phyloP scores from a whole-genome alignment of 139 green algal species.

The Haematococcus lacustris region DNA sequence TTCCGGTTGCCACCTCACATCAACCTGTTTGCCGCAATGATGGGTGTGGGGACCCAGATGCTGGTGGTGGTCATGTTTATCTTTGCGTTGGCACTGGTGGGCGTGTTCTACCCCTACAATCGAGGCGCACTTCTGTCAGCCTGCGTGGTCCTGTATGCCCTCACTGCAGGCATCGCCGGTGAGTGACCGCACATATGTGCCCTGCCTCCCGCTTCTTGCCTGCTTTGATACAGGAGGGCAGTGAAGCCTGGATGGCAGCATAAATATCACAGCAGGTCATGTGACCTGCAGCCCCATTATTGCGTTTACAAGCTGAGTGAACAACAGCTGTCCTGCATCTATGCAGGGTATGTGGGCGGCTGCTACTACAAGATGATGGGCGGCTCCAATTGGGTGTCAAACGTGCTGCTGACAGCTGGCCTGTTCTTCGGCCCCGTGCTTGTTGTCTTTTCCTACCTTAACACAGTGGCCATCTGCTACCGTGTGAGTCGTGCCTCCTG shows the following conservation, averaged over 20 bases:
- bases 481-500: conserved; percentile 3
- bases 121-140: conserved; percentile 77
- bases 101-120: conserved; percentile 93
- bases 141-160: conserved; percentile 84
- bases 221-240: too few species aligned
- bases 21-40: conserved; percentile 77
- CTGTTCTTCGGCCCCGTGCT: conserved; percentile 78
- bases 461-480: conserved; percentile 57
- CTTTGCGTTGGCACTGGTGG: conserved; percentile 77
- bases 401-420: conserved; percentile 62
- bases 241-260: too few species aligned
- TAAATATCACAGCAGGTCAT: too few species aligned
- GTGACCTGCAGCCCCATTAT: too few species aligned
- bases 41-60: conserved; percentile 78
- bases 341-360: conserved; percentile 79
- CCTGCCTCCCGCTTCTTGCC: too few species aligned
- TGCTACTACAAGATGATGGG: conserved; percentile 84
- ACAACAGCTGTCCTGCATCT: too few species aligned
- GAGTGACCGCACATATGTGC: not conserved
- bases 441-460: conserved; percentile 73
- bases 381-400: conserved; percentile 69
- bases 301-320: too few species aligned
- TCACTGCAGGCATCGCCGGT: conserved; percentile 70
- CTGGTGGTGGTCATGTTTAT: conserved; percentile 72
- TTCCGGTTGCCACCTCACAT: conserved; percentile 78